Evolutionary conservation across 2,329 filamentous ascomycete species (phyloP).

Genomic region (Geosmithia flava): DNA sequence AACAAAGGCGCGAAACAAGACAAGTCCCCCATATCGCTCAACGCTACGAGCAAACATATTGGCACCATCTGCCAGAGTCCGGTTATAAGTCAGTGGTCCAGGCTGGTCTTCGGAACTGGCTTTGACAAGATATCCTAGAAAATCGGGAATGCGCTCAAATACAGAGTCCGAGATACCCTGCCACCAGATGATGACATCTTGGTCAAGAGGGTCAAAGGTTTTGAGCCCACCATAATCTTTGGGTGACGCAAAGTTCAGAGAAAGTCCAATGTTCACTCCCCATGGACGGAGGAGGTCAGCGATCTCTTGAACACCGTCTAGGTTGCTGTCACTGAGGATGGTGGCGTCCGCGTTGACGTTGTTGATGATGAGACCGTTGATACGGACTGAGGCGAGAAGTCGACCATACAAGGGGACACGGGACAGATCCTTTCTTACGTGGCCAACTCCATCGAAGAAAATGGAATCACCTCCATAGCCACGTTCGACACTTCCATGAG

Average conservation of each 20-base stretch:
- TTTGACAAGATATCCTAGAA: constrained; percentile 59
- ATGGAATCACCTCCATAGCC: constrained; percentile 58
- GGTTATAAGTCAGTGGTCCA: constrained; percentile 56
- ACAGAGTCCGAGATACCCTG: constrained; percentile 42
- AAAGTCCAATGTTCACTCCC: constrained; percentile 52
- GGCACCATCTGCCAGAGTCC: constrained; percentile 54
- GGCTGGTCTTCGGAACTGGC: constrained; percentile 63
- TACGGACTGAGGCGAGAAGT: constrained; percentile 50
- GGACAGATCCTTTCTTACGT: constrained; percentile 43
- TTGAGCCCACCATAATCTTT: constrained; percentile 38
- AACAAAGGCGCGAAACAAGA: constrained; percentile 64
- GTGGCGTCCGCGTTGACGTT: constrained; percentile 59
- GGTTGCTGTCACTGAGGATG: constrained; percentile 41
- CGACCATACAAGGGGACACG: constrained; percentile 52
- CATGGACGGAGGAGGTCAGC: constrained; percentile 56
- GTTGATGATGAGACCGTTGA: constrained; percentile 58
- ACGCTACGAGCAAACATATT: constrained; percentile 54
- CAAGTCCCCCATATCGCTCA: constrained; percentile 44
- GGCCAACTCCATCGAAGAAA: constrained; percentile 49
- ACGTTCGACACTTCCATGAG: constrained; percentile 46
- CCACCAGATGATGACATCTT: constrained; percentile 51
- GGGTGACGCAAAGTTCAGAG: constrained; percentile 57
- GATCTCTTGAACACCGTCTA: constrained; percentile 48
- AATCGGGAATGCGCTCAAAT: constrained; percentile 50
- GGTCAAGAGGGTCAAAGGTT: constrained; percentile 55